A percentile compares a stretch with the other conserved stretches of the same genome.
These are phyloP conservation scores for Ilyonectria robusta DNA, from an alignment of 2,329 filamentous ascomycete species.

Conservation along the genomic window DNA sequence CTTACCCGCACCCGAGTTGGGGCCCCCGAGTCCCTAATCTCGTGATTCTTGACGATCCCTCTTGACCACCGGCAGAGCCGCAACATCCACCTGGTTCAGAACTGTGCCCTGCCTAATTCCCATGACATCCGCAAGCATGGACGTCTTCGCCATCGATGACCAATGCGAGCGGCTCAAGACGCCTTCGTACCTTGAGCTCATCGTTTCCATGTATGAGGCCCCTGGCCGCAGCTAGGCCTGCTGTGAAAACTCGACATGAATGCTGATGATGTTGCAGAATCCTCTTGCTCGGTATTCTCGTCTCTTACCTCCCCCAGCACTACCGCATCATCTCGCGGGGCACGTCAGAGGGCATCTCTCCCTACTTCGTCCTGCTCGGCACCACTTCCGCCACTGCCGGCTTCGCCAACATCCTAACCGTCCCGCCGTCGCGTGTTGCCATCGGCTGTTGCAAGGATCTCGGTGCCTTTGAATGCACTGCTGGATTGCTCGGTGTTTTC, in stretches of 20 bases:
- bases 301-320: conserved; percentile 97
- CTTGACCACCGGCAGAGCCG: conserved; percentile 32
- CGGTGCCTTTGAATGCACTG: conserved; percentile 84
- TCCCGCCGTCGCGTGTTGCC: conserved; percentile 86
- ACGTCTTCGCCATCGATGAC: conserved; percentile 44
- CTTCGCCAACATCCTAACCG: conserved; percentile 91
- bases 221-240: not conserved
- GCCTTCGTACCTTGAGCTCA: conserved; percentile 68
- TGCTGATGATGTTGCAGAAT: conserved; percentile 60
- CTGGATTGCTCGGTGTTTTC: conserved; percentile 87
- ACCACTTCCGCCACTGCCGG: conserved; percentile 90
- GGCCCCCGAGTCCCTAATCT: conserved; percentile 39
- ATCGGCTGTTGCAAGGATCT: conserved; percentile 89
- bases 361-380: conserved; percentile 95
- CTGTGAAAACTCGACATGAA: not conserved
- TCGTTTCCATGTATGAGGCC: conserved; percentile 66
- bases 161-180: conserved; percentile 66
- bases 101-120: conserved; percentile 10
- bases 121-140: conserved; percentile 40
- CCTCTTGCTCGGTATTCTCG: conserved; percentile 87
- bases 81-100: conserved; percentile 10
- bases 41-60: conserved; percentile 41
- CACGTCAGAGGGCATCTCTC: conserved; percentile 94
- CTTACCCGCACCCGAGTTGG: conserved; percentile 23
- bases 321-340: conserved; percentile 88